Evolutionary conservation across 495 filamentous ascomycete species (phyloP).

Genomic region (Penicillium daleae): DNA sequence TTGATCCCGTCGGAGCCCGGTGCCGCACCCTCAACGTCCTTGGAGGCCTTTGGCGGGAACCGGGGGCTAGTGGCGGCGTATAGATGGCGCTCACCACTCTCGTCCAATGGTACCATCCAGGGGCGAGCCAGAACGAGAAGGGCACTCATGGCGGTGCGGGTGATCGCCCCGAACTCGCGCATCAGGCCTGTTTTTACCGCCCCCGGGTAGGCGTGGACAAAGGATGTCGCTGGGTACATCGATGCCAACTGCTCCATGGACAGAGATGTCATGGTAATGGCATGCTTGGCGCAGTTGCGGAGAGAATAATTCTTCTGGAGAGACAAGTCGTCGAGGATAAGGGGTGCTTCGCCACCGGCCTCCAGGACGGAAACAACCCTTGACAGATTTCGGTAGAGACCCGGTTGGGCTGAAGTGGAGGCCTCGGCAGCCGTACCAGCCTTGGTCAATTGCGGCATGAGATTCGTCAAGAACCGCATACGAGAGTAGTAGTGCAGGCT

Average conservation of each 20-base stretch:
- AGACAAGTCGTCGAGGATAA: slow-evolving; percentile 54
- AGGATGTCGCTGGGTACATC: slow-evolving; percentile 41
- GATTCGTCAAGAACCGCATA: slow-evolving; percentile 63
- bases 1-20: slow-evolving; percentile 26
- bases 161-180: slow-evolving; percentile 25
- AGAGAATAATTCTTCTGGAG: slow-evolving; percentile 39
- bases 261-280: slow-evolving; percentile 52
- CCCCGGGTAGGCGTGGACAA: slow-evolving; percentile 63
- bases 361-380: slow-evolving; percentile 63
- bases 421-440: slow-evolving; percentile 23
- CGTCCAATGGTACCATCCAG: slow-evolving; percentile 36
- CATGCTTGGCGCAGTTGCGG: slow-evolving; percentile 47
- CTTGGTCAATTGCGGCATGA: slow-evolving; percentile 60
- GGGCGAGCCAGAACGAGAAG: slow-evolving; percentile 26
- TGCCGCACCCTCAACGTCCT: slow-evolving; percentile 11
- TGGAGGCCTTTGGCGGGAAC: slow-evolving; percentile 31
- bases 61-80: slow-evolving; percentile 46
- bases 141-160: slow-evolving; percentile 13
- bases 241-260: slow-evolving; percentile 19
- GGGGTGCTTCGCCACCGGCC: slow-evolving; percentile 52
- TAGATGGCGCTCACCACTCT: slow-evolving; percentile 51
- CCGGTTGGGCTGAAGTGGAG: not conserved
- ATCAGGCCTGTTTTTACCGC: slow-evolving; percentile 50
- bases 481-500: slow-evolving; percentile 66
- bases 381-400: slow-evolving; percentile 35